Conservation (phyloP, 2,329 filamentous ascomycete species). For the Gliomastix tumulicola region DNA sequence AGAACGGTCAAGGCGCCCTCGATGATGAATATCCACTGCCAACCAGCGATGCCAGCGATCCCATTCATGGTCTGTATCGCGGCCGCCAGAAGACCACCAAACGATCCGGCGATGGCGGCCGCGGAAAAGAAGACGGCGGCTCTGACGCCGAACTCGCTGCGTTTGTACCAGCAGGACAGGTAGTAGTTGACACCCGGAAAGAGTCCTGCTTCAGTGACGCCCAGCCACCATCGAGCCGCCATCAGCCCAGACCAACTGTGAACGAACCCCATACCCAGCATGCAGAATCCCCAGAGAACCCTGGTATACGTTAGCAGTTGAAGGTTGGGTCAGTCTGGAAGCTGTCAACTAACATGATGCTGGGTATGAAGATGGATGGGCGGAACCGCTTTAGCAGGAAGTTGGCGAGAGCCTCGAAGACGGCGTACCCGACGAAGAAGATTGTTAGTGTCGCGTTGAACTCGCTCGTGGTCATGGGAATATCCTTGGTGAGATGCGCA, state of each 20-base stretch:
- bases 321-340: background rate
- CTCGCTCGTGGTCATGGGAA: constrained; percentile 24
- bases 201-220: constrained; percentile 67
- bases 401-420: constrained; percentile 75
- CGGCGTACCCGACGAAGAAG: constrained; percentile 47
- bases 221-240: constrained; percentile 64
- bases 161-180: constrained; percentile 77
- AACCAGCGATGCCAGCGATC: constrained; percentile 46
- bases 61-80: constrained; percentile 66
- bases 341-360: constrained; percentile 61
- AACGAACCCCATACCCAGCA: constrained; percentile 64
- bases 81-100: constrained; percentile 67
- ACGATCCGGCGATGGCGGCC: constrained; percentile 71
- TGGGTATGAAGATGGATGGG: constrained; percentile 73
- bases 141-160: constrained; percentile 72
- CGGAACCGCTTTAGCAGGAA: constrained; percentile 69
- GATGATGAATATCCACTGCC: constrained; percentile 62
- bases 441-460: constrained; percentile 50
- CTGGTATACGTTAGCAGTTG: constrained; percentile 23
- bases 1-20: constrained; percentile 66
- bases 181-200: constrained; percentile 77
- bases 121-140: constrained; percentile 80
- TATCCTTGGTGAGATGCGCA: constrained; percentile 22
- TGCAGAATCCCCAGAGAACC: constrained; percentile 58
- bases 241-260: constrained; percentile 58